These are phyloP conservation scores for Phytopythium delawarense DNA, from an alignment of 352 stramenopile species.

Conservation along the genomic window DNA sequence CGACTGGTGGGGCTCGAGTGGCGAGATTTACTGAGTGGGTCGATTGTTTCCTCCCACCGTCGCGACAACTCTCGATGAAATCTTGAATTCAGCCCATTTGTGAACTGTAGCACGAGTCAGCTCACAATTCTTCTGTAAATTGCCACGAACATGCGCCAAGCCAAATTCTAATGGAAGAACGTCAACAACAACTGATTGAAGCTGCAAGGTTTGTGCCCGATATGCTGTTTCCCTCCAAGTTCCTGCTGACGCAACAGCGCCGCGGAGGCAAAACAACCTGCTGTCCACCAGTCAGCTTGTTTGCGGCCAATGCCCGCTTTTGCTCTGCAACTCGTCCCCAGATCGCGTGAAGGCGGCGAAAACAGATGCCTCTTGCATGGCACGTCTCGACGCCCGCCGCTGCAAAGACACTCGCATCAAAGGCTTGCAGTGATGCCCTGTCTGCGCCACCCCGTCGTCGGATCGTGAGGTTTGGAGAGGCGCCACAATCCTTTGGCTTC, in stretches of 20 bases:
- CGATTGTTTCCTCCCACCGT: constrained; percentile 1
- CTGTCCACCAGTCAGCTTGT: background rate
- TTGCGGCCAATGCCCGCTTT: background rate
- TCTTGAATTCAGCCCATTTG: background rate
- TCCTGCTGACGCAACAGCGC: background rate
- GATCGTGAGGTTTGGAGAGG: constrained; percentile 3
- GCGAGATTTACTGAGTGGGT: background rate
- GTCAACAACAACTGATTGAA: background rate
- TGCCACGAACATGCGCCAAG: background rate
- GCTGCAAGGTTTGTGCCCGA: background rate
- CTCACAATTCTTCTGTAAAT: background rate
- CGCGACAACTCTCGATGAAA: background rate
- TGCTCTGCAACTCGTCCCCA: background rate
- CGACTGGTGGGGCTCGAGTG: background rate
- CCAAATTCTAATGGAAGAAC: too few species aligned
- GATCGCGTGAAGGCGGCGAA: background rate
- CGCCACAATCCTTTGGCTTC: constrained; percentile 10
- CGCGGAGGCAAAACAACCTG: too few species aligned
- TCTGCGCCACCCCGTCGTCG: background rate
- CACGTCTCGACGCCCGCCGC: background rate
- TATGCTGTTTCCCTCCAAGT: background rate
- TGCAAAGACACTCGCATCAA: background rate
- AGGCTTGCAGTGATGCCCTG: background rate
- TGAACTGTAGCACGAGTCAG: background rate
- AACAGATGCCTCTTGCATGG: background rate